Evolutionary conservation across 2,329 filamentous ascomycete species (phyloP), one percentile per base, ranked within the genome.

Genomic region (Sporothrix mexicana): DNA sequence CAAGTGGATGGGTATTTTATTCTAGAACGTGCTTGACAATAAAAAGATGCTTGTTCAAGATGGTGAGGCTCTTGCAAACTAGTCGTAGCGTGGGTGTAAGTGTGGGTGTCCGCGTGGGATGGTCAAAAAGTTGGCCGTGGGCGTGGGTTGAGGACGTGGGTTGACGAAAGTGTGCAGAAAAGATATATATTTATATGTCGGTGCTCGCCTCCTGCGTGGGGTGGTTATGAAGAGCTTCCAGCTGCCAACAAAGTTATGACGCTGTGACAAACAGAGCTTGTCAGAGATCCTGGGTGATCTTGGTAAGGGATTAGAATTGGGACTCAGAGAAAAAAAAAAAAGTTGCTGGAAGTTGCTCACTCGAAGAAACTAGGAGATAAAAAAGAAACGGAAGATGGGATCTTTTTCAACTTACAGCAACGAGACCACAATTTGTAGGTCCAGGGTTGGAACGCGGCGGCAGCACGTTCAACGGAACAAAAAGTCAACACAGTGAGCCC

Each of bases 21-120:
- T 71, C 25, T 15, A 45, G n/a, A n/a, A 67, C 36, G 62, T 59
- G 66, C 30, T 59, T 70, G 64, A 36, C 23, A 47, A 72, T 70
- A 20, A 25, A 53, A 43, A 49, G 41, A 67, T 53, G 51, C 25
- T 15, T 61, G 67, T 43, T 73, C 45, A 41, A 71, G 68, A 72
- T 30, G 59, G 62, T 69, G 74, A 74, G 74, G 74, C 70, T 73
- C 67, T 72, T 72, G n/a, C 43, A 49, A 68, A 47, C 72, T 66
- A 73, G 67, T 66, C 49, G 72, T 75, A 75, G 72, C 68, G 74
- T 67, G 74, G 72, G 74, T 59, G 72, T 57, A 72, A 72, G 74
- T 70, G 74, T 70, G 72, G 72, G 74, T 25, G 66, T 25, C 62
- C 23, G 67, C 72, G 72, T 74, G 70, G 74, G 73, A 74, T 74